Conservation (phyloP, 2,329 filamentous ascomycete species). For the Elsinoe necatrix region DNA sequence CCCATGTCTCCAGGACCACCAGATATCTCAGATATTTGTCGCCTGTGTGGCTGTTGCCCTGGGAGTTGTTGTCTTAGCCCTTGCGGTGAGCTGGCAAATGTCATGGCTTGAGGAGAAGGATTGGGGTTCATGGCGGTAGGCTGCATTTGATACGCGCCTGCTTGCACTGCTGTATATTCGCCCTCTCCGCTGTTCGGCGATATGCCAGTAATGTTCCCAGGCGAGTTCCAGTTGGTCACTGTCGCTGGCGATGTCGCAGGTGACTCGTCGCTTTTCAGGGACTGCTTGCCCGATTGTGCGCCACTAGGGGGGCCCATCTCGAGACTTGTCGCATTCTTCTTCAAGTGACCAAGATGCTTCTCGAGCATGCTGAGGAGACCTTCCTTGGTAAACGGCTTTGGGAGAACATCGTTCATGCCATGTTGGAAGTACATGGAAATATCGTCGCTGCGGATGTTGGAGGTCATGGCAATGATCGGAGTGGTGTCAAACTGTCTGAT, state of each 20-base stretch:
- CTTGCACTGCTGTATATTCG: constrained; percentile 38
- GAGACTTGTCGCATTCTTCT: constrained; percentile 44
- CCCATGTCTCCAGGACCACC: constrained; percentile 44
- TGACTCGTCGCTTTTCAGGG: constrained; percentile 55
- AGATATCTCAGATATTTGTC: constrained; percentile 54
- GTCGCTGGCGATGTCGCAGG: constrained; percentile 54
- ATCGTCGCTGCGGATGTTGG: constrained; percentile 92
- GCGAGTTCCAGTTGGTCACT: constrained; percentile 56
- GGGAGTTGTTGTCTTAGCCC: constrained; percentile 29
- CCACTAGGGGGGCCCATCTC: constrained; percentile 40
- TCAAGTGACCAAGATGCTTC: constrained; percentile 76
- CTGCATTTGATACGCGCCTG: constrained; percentile 32
- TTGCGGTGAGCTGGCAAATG: constrained; percentile 34
- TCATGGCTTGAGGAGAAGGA: constrained; percentile 25
- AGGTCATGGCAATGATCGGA: constrained; percentile 97
- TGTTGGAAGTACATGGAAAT: constrained; percentile 96
- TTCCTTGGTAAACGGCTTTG: constrained; percentile 88
- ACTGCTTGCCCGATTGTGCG: constrained; percentile 44
- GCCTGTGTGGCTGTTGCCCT: constrained; percentile 39
- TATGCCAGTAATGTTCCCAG: constrained; percentile 49
- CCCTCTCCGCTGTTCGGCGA: constrained; percentile 45
- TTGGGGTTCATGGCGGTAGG: constrained; percentile 17
- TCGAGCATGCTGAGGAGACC: constrained; percentile 74
- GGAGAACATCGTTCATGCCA: constrained; percentile 95
- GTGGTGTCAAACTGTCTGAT: constrained; percentile 80